These are phyloP conservation scores for Phialocephala sp. DNA, from an alignment of 2,329 filamentous ascomycete species.

Conservation along the genomic window DNA sequence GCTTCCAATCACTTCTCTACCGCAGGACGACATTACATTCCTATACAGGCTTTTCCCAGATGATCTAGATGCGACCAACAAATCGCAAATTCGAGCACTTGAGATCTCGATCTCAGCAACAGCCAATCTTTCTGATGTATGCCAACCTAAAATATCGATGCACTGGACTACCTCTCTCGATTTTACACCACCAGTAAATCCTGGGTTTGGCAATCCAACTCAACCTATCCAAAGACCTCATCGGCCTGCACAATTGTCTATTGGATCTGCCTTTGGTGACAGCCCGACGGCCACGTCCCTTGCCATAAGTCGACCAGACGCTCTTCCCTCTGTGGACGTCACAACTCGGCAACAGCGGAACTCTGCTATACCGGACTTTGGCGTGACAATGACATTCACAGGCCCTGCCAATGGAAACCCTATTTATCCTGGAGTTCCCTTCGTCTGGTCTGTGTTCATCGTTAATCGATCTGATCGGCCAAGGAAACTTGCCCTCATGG, in stretches of 20 bases:
- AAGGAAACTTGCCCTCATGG: conserved; percentile 73
- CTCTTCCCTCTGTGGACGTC: conserved; percentile 64
- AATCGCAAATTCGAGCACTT: conserved; percentile 57
- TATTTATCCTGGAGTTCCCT: conserved; percentile 68
- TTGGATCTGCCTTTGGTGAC: conserved; percentile 58
- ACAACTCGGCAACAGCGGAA: conserved; percentile 47
- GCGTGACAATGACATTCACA: conserved; percentile 77
- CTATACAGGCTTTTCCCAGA: conserved; percentile 69
- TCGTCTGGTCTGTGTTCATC: conserved; percentile 76
- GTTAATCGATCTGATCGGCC: conserved; percentile 70
- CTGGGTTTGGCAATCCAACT: conserved; percentile 62
- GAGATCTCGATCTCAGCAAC: conserved; percentile 66
- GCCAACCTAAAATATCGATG: conserved; percentile 66
- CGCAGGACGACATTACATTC: conserved; percentile 77
- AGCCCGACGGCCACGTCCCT: conserved; percentile 62
- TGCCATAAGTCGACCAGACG: conserved; percentile 62
- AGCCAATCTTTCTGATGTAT: conserved; percentile 61
- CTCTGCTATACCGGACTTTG: conserved; percentile 62
- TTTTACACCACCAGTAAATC: conserved; percentile 70
- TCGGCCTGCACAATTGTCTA: conserved; percentile 68
- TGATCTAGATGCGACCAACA: conserved; percentile 45
- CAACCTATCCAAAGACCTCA: conserved; percentile 66
- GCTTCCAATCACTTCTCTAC: conserved; percentile 66
- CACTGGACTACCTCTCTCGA: conserved; percentile 73
- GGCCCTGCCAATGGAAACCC: conserved; percentile 63